Conservation (phyloP, 139 green algal genomes). For the Closterium sp. region DNA sequence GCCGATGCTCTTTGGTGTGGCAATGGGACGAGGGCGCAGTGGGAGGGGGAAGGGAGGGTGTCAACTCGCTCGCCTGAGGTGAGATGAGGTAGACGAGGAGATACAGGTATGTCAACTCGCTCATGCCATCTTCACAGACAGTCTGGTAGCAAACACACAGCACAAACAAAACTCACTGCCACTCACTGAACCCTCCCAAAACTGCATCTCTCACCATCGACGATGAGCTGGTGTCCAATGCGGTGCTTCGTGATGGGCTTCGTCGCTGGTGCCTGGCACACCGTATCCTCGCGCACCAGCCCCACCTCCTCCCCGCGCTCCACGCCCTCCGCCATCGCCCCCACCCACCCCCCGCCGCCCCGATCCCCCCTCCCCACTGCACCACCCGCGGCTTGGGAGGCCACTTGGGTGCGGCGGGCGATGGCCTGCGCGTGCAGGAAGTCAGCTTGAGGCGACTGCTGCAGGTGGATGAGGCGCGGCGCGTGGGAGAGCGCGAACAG, state of each 20-base stretch:
- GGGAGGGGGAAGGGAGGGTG: too few relatives aligned
- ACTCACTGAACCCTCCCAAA: not conserved
- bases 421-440: not conserved
- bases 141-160: too few relatives aligned
- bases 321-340: not conserved
- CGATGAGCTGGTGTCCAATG: not conserved
- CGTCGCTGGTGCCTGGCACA: not conserved
- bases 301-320: not conserved
- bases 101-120: too few relatives aligned
- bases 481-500: not conserved
- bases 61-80: too few relatives aligned
- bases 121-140: too few relatives aligned
- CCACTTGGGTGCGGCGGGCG: not conserved
- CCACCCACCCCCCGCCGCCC: not conserved
- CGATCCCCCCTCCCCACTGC: not conserved
- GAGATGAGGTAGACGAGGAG: too few relatives aligned
- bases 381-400: not conserved
- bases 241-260: not conserved
- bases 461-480: not conserved
- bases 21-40: too few relatives aligned
- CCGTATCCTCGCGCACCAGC: not conserved
- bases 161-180: too few relatives aligned
- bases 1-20: not conserved
- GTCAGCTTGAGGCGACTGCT: not conserved
- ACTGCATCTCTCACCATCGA: not conserved